Evolutionary conservation across 2,329 filamentous ascomycete genomes (phyloP).

Genomic region (Fusarium phyllophilum): DNA sequence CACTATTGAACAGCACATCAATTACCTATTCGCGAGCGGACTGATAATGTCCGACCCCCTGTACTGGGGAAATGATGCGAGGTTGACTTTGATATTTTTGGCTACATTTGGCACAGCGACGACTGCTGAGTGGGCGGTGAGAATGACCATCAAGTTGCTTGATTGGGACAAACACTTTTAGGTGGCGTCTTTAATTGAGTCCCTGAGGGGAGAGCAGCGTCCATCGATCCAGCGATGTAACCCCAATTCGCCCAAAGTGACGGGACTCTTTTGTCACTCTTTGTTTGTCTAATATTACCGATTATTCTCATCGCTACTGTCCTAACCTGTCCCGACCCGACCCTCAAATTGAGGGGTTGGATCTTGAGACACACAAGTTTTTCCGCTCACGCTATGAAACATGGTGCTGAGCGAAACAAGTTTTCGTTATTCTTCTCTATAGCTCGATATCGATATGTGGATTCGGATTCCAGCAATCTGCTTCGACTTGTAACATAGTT

Average conservation of each 20-base stretch:
- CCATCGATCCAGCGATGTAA: conserved; percentile 35
- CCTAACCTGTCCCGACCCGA: not conserved
- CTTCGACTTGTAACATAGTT: conserved; percentile 1
- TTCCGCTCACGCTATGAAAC: conserved; percentile 22
- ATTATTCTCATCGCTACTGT: conserved; percentile 16
- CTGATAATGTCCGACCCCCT: conserved; percentile 35
- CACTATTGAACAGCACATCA: conserved; percentile 4
- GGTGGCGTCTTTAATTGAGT: conserved; percentile 22
- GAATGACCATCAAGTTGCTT: conserved; percentile 1
- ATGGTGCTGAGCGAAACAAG: conserved; percentile 26
- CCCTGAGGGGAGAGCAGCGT: conserved; percentile 1
- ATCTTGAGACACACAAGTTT: conserved; percentile 24
- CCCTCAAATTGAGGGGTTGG: not conserved
- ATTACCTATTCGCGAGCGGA: not conserved
- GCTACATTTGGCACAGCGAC: conserved; percentile 6
- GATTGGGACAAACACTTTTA: conserved; percentile 28
- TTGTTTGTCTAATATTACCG: conserved; percentile 22
- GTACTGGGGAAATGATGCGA: conserved; percentile 31
- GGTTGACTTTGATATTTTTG: conserved; percentile 37
- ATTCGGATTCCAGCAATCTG: not conserved
- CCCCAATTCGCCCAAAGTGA: conserved; percentile 15
- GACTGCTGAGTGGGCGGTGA: conserved; percentile 16
- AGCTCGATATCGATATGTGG: conserved; percentile 1
- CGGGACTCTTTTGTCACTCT: conserved; percentile 23
- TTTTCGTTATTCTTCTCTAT: conserved; percentile 14